phyloP scores from a whole-genome alignment of 1,284 basidiomycete genomes.

The Golubevia sp. region DNA sequence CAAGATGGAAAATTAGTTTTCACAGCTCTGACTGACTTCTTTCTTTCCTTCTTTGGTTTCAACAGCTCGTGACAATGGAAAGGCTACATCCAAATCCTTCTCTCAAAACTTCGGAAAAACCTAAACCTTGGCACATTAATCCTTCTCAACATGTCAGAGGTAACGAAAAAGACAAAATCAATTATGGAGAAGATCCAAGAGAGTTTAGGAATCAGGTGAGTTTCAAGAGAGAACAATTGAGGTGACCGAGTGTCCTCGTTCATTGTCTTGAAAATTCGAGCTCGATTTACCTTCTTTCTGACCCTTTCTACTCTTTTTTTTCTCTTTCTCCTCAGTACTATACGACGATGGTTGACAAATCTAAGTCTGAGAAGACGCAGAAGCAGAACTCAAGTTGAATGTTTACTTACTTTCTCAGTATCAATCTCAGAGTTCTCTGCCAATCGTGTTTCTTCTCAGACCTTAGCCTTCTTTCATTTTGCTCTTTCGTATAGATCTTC shows the following conservation, averaged over 20 bases:
- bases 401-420: neutral
- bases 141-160: conserved; percentile 9
- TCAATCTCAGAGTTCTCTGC: neutral
- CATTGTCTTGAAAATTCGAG: conserved; percentile 31
- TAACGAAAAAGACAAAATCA: conserved; percentile 25
- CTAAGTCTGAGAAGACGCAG: too few relatives aligned
- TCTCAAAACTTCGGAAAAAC: conserved; percentile 10
- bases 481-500: too few relatives aligned
- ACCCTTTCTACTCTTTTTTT: neutral
- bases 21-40: neutral
- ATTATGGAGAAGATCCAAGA: conserved; percentile 27
- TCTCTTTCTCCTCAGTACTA: neutral
- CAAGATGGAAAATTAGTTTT: too few relatives aligned
- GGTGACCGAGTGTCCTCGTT: too few relatives aligned
- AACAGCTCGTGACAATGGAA: conserved; percentile 47
- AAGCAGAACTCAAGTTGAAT: conserved; percentile 3
- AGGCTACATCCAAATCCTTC: conserved; percentile 19
- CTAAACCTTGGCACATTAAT: neutral
- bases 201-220: conserved; percentile 33
- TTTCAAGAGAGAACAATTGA: neutral
- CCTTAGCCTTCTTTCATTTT: conserved; percentile 12
- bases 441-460: neutral
- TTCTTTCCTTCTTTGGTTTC: neutral
- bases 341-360: conserved; percentile 9
- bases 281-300: conserved; percentile 7